A percentile compares a stretch with the other conserved stretches of the same genome.
Conservation (phyloP, 2,329 filamentous ascomycete genomes). For the Trichophyton rubrum region DNA sequence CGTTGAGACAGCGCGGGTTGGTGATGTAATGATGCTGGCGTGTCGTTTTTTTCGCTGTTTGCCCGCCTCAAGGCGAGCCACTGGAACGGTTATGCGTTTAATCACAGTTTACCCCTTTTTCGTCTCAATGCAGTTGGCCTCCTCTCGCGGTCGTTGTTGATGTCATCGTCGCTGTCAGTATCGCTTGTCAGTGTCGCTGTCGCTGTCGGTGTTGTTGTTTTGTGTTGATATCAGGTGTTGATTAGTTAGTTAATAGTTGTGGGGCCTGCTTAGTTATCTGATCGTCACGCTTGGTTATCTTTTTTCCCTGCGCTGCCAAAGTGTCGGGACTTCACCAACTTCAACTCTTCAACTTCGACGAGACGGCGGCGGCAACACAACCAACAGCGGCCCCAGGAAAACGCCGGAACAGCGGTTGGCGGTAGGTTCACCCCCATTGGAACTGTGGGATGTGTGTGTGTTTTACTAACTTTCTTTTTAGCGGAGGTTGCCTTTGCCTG, state of each 20-base stretch:
- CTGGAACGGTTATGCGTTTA: too few species aligned
- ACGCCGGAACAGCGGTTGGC: background rate
- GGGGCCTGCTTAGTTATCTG: background rate
- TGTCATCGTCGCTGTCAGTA: too few species aligned
- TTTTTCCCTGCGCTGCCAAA: background rate
- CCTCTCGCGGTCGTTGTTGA: too few species aligned
- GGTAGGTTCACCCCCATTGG: background rate
- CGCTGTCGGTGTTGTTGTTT: background rate
- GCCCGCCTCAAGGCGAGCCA: too few species aligned
- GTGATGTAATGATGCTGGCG: too few species aligned
- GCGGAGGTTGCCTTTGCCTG: too few species aligned
- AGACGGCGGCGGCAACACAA: background rate
- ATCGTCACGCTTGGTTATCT: background rate
- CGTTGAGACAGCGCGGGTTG: too few species aligned
- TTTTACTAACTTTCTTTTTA: too few species aligned
- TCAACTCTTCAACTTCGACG: background rate
- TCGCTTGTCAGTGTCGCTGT: too few species aligned
- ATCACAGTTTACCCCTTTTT: too few species aligned
- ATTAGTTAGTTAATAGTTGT: too few species aligned
- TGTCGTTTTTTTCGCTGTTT: background rate
- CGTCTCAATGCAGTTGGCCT: too few species aligned
- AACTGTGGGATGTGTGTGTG: background rate
- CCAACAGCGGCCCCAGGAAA: background rate
- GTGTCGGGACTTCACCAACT: background rate
- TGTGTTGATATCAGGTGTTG: background rate